phyloP scores from a whole-genome alignment of 345 rosid species.

The Lumnitzera littorea region DNA sequence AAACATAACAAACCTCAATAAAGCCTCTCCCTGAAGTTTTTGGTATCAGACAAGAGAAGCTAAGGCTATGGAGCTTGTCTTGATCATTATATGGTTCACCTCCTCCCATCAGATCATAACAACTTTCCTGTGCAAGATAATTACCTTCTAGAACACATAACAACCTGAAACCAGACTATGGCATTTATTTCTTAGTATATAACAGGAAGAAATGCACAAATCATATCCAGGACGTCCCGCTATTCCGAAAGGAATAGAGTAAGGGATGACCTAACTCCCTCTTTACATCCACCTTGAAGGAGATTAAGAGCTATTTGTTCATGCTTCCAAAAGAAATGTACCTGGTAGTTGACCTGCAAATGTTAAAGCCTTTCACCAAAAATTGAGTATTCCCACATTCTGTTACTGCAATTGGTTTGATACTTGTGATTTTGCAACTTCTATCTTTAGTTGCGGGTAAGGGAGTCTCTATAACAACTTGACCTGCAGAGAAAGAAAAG shows the following conservation, averaged over 20 bases:
- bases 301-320: no score
- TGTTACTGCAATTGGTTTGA: constrained; percentile 57
- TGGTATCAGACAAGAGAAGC: constrained; percentile 43
- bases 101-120: constrained; percentile 25
- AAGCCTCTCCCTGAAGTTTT: constrained; percentile 55
- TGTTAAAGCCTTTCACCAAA: constrained; percentile 51
- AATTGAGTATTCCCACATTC: constrained; percentile 35
- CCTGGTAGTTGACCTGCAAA: constrained; percentile 40
- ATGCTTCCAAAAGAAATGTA: constrained; percentile 7
- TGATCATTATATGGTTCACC: constrained; percentile 19
- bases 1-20: constrained; percentile 42
- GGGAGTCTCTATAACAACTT: constrained; percentile 41
- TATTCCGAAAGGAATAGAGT: no score
- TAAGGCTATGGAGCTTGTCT: constrained; percentile 32
- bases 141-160: constrained; percentile 56
- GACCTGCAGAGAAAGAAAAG: constrained; percentile 35
- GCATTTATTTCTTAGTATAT: constrained; percentile 3
- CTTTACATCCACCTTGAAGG: no score
- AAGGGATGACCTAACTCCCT: no score
- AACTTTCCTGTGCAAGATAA: constrained; percentile 38
- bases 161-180: constrained; percentile 32
- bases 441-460: constrained; percentile 33
- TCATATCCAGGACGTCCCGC: no score
- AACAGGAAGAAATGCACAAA: not conserved
- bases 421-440: constrained; percentile 43